Conservation (phyloP, 371 early-diverging fungal species). For the Saksenaea oblongispora region DNA sequence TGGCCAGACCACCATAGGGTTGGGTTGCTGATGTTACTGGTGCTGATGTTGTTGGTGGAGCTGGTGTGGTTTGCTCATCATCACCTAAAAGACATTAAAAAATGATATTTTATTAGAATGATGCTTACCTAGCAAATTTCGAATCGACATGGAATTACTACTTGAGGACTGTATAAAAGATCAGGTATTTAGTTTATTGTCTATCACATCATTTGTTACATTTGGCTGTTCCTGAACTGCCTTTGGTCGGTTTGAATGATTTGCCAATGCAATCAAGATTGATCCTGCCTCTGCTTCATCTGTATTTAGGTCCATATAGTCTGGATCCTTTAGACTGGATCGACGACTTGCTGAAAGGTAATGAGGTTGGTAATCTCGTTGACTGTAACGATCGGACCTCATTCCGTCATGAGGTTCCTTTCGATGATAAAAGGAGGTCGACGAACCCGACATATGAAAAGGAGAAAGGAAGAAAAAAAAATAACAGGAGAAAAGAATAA, state of each 20-base stretch:
- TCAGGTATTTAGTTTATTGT: slow-evolving; percentile 2
- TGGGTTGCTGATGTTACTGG: slow-evolving; percentile 5
- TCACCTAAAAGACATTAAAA: slow-evolving; percentile 7
- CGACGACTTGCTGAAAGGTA: neutral
- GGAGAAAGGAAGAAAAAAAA: neutral
- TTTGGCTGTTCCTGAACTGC: neutral
- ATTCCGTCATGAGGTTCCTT: neutral
- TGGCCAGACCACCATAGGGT: slow-evolving; percentile 6
- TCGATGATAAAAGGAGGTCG: neutral
- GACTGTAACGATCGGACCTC: neutral
- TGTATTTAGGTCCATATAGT: slow-evolving; percentile 18
- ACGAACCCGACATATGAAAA: neutral
- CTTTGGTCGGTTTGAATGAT: slow-evolving; percentile 12
- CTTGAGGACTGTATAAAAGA: slow-evolving; percentile 8
- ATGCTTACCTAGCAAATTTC: slow-evolving; percentile 33
- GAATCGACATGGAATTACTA: slow-evolving; percentile 36
- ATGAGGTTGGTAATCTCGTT: neutral
- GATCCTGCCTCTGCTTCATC: slow-evolving; percentile 46
- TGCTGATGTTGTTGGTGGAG: slow-evolving; percentile 10
- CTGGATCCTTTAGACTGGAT: neutral
- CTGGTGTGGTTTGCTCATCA: slow-evolving; percentile 1
- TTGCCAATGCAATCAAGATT: slow-evolving; percentile 40
- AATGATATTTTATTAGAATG: neutral
- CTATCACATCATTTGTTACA: neutral
- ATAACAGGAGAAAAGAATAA: neutral